Evolutionary conservation across 164 flowering plant species (phyloP).

Genomic region (Magnolia officinalis): DNA sequence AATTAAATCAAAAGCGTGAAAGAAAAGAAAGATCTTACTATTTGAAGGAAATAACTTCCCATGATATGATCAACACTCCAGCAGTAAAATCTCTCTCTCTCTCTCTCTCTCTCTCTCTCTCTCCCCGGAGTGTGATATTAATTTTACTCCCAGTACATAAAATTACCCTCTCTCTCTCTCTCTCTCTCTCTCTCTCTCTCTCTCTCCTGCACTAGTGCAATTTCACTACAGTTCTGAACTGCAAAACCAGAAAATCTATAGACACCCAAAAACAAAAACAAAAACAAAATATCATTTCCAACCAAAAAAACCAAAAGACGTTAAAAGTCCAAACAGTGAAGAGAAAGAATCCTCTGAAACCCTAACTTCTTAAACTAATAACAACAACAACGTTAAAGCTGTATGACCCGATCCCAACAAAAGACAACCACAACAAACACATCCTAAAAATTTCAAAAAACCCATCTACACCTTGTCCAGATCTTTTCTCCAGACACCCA

Average conservation of each 20-base stretch:
- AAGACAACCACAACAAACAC: too few relatives aligned
- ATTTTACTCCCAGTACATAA: too few relatives aligned
- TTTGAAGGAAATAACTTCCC: background rate
- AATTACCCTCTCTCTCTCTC: background rate
- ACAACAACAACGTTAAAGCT: too few relatives aligned
- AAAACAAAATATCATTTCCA: background rate
- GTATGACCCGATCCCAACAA: too few relatives aligned
- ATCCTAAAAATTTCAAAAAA: too few relatives aligned
- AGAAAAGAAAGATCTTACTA: background rate
- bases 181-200: background rate
- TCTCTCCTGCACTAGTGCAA: background rate
- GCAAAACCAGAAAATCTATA: background rate
- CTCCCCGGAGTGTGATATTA: background rate
- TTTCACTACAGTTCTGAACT: background rate
- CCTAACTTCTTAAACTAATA: background rate
- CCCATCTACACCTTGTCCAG: too few relatives aligned
- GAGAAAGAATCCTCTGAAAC: background rate
- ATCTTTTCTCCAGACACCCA: too few relatives aligned
- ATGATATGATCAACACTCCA: background rate
- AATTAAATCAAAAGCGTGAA: constrained; percentile 4
- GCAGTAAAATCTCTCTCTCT: background rate
- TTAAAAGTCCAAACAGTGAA: background rate
- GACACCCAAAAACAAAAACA: background rate
- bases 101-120: background rate
- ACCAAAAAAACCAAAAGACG: background rate